A percentile compares a stretch with the other conserved stretches of the same genome.
Conservation (phyloP, 805 yeast species). For the Pichia nanzhaoensis region DNA sequence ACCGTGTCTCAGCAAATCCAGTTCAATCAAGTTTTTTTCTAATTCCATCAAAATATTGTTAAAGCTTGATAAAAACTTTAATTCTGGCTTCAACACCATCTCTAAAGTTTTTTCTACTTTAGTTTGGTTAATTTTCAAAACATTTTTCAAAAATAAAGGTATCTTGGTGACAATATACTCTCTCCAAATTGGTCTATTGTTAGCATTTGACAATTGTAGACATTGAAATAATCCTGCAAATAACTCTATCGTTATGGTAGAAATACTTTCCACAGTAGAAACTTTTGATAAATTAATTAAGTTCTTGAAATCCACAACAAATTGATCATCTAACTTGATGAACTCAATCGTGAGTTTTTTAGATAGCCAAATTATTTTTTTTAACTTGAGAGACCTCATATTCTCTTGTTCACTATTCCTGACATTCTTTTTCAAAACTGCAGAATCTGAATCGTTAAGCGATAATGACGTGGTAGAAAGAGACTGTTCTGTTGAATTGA, state of each 20-base stretch:
- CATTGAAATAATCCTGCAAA: conserved; percentile 25
- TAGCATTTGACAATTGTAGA: conserved; percentile 16
- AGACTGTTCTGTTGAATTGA: not conserved
- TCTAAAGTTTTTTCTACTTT: conserved; percentile 19
- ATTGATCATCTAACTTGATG: conserved; percentile 20
- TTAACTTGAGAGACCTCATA: conserved; percentile 19
- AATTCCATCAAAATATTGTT: conserved; percentile 16
- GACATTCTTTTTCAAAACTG: not conserved
- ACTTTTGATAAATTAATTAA: conserved; percentile 26
- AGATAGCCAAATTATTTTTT: conserved; percentile 29
- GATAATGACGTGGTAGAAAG: not conserved
- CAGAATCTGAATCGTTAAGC: no score
- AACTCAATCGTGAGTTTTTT: conserved; percentile 25
- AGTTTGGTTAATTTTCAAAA: conserved; percentile 26
- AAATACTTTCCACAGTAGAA: conserved; percentile 26
- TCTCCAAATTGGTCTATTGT: conserved; percentile 22
- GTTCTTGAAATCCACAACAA: conserved; percentile 24
- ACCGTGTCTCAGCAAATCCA: conserved; percentile 19
- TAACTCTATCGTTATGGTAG: conserved; percentile 26
- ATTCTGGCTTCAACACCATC: conserved; percentile 20
- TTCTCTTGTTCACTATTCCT: conserved; percentile 7
- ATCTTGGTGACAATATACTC: conserved; percentile 24
- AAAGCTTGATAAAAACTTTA: conserved; percentile 10
- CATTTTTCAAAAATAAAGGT: conserved; percentile 20
- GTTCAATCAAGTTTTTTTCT: conserved; percentile 16